Evolutionary conservation across 352 stramenopile genomes (phyloP).

Genomic region (Phytopythium vexans): DNA sequence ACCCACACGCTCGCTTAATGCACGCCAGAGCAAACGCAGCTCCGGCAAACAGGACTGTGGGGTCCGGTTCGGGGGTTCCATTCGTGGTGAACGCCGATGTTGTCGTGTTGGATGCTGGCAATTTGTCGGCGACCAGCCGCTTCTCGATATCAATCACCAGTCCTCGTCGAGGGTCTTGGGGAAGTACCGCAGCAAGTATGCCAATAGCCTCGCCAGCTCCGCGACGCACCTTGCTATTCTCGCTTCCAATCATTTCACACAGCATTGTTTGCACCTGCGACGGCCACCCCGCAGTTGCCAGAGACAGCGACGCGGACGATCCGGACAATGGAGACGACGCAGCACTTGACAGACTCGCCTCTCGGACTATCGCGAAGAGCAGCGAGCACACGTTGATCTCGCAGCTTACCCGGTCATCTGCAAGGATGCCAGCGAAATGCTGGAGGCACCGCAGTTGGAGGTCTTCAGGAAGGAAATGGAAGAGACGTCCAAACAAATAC

Average conservation of each 20-base stretch:
- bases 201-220: constrained; percentile 73
- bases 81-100: constrained; percentile 11
- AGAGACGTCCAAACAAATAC: constrained; percentile 72
- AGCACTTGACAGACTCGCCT: constrained; percentile 27
- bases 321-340: constrained; percentile 4
- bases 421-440: constrained; percentile 66
- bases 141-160: constrained; percentile 76
- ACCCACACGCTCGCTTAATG: constrained; percentile 78
- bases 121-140: constrained; percentile 53
- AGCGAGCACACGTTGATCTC: constrained; percentile 80
- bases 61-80: constrained; percentile 27
- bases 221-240: constrained; percentile 59
- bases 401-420: constrained; percentile 54
- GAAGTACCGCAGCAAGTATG: constrained; percentile 46
- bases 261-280: constrained; percentile 80
- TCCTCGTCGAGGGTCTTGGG: constrained; percentile 40
- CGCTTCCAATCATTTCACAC: constrained; percentile 71
- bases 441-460: constrained; percentile 80
- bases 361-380: constrained; percentile 59
- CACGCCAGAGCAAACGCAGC: constrained; percentile 74
- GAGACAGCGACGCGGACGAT: constrained; percentile 18
- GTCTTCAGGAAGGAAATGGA: constrained; percentile 79
- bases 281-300: constrained; percentile 42
- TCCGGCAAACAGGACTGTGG: constrained; percentile 50
- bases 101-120: constrained; percentile 17